A percentile compares a stretch with the other conserved stretches of the same genome.
Conservation (phyloP, 2,329 filamentous ascomycete species). For the Talaromyces sp. region DNA sequence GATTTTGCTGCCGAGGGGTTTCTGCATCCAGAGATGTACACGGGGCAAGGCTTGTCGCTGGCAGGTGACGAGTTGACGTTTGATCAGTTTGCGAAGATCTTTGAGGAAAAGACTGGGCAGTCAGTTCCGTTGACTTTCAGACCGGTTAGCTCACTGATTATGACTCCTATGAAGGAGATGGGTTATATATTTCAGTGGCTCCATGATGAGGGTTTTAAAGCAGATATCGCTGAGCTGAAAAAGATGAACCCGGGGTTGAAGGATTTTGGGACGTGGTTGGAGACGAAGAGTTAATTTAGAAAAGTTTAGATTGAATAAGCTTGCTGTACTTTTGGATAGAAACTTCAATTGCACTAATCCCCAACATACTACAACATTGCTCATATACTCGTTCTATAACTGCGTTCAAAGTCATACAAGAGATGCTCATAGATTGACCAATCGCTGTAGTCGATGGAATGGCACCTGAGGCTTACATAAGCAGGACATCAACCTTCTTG, state of each 20-base stretch:
- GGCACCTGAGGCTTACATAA: no score
- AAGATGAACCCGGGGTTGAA: constrained; percentile 47
- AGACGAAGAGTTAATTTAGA: constrained; percentile 46
- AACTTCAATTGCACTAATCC: no score
- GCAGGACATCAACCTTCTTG: neutral
- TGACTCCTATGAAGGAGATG: constrained; percentile 46
- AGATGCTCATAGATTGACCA: neutral
- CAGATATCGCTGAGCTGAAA: constrained; percentile 46
- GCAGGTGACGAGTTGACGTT: constrained; percentile 55
- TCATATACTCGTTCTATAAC: neutral
- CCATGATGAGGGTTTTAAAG: constrained; percentile 47
- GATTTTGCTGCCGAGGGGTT: constrained; percentile 53
- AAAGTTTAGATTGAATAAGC: neutral
- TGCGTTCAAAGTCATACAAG: neutral
- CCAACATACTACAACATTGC: no score
- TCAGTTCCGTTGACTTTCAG: constrained; percentile 44
- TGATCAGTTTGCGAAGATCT: constrained; percentile 46
- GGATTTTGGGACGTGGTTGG: constrained; percentile 51
- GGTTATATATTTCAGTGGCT: constrained; percentile 55
- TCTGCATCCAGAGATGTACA: constrained; percentile 45
- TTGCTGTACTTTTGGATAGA: neutral
- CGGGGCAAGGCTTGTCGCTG: constrained; percentile 47
- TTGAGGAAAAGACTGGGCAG: constrained; percentile 48
- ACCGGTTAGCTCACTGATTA: constrained; percentile 41
- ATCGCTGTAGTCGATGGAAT: neutral